A percentile compares a stretch with the other conserved stretches of the same genome.
Evolutionary conservation across 805 yeast species (phyloP).

Genomic region (Torulaspora microellipsoides): DNA sequence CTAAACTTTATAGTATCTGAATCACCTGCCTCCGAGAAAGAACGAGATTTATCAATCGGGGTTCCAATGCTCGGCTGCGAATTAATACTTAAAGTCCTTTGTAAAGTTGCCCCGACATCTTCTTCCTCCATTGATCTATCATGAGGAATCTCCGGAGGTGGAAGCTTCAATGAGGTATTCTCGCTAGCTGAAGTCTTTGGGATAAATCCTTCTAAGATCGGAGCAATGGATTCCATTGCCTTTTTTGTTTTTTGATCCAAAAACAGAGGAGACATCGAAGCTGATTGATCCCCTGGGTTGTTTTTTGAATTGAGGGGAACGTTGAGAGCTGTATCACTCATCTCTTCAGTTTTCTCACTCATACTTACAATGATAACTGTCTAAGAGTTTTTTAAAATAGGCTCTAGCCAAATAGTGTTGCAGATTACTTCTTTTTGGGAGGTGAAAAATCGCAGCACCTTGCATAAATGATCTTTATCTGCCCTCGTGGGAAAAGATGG

Average conservation of each 20-base stretch:
- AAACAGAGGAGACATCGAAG: constrained; percentile 32
- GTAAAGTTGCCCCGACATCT: constrained; percentile 23
- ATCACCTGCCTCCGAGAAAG: constrained; percentile 7
- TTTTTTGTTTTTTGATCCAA: constrained; percentile 38
- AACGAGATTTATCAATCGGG: constrained; percentile 6
- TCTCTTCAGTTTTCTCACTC: neutral
- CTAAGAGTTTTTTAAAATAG: too few relatives aligned
- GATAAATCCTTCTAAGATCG: constrained; percentile 65
- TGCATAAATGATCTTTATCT: too few relatives aligned
- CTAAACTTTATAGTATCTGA: constrained; percentile 6
- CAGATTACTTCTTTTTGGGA: too few relatives aligned
- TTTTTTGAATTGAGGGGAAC: neutral
- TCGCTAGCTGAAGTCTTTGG: constrained; percentile 63
- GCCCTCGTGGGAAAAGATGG: too few relatives aligned
- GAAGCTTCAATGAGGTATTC: constrained; percentile 36
- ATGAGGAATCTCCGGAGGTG: constrained; percentile 29
- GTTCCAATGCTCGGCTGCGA: constrained; percentile 17
- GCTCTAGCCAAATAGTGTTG: too few relatives aligned
- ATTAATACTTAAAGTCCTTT: constrained; percentile 25
- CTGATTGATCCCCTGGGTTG: constrained; percentile 1
- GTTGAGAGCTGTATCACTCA: neutral
- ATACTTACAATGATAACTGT: neutral
- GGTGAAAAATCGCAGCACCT: too few relatives aligned
- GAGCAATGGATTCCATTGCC: constrained; percentile 78
- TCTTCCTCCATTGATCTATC: constrained; percentile 24